Base-by-base conservation (phyloP, 2,329 filamentous ascomycete genomes). In the Colletotrichum phormii region DNA sequence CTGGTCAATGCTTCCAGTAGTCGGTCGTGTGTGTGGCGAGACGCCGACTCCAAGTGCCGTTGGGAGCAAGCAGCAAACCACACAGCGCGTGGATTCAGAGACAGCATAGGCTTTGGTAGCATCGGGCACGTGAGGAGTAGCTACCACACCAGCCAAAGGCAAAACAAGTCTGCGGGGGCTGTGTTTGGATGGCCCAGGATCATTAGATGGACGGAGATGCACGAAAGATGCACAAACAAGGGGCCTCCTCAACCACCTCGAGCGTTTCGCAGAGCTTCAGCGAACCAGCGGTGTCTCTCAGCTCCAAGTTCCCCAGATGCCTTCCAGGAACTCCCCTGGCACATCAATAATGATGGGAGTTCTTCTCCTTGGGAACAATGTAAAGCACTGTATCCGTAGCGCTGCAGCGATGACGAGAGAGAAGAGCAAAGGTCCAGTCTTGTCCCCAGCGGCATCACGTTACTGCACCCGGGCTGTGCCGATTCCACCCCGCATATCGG, bases 401-500 rank as follows among this genome's bases (percentile, higher is more conserved):
- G 15, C 37, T 49, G 18, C 42, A 22, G 18, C 18, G 42, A 24
- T 35, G 61, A 29, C 7, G 12, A 22, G 18, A 35, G 29, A 46
- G 37, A 59, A 2, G 12, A 22, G 31, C 22, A 46, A 46, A 24
- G 59, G 33, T 22, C 33, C 51, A 54, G 60, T 33, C 37, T 35
- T 15, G 29, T 49, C 61, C 31, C 31, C 66, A 22, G 18, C 53
- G 33, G 33, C 46, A 49, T 70, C 70, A 61, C 66, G 70, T 72
- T 70, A 57, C 70, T 55, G 60, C 54, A 72, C 66, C 70, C 70
- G 70, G 70, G 70, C 70, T 72, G 60, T 72, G 70, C 70, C 66
- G 70, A 72, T 70, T 55, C 5, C 70, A 61, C 66, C 70, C 66
- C 70, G 66, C 70, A 70, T 35, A 64, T 72, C 66, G 70, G 70